Conservation (phyloP, 148 eudicot genomes). For the Rhododendron simsii region DNA sequence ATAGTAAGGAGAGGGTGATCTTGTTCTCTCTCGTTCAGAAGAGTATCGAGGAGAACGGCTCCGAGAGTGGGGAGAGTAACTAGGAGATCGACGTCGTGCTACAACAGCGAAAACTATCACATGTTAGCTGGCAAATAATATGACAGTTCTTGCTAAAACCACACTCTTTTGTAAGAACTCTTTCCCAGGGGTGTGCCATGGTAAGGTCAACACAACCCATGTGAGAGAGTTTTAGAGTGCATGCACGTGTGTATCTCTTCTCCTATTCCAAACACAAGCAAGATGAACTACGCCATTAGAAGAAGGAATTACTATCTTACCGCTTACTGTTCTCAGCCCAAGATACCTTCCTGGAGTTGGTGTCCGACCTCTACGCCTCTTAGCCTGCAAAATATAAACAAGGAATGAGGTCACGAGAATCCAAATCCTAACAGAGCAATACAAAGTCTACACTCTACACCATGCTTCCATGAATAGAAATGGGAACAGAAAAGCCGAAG, state of each 20-base stretch:
- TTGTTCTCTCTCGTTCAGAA: constrained; percentile 45
- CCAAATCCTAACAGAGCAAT: neutral
- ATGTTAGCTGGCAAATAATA: neutral
- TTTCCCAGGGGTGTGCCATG: neutral
- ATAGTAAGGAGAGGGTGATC: constrained; percentile 48
- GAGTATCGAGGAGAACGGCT: constrained; percentile 54
- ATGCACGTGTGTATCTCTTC: neutral
- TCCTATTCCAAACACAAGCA: neutral
- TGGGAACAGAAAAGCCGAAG: neutral
- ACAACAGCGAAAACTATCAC: neutral
- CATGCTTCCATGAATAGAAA: neutral
- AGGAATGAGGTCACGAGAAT: neutral
- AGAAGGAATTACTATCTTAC: constrained; percentile 29
- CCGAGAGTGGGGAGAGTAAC: constrained; percentile 36
- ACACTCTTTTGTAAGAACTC: neutral
- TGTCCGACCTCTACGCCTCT: constrained; percentile 85
- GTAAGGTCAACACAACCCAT: neutral
- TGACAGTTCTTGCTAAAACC: neutral
- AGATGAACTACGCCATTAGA: neutral
- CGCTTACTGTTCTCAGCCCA: constrained; percentile 53
- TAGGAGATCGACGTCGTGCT: constrained; percentile 56
- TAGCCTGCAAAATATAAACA: constrained; percentile 47
- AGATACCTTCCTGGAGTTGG: constrained; percentile 96
- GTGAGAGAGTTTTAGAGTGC: neutral
- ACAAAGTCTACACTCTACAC: neutral